Conservation (phyloP, 2,329 filamentous ascomycete genomes). For the Xylaria sp. region DNA sequence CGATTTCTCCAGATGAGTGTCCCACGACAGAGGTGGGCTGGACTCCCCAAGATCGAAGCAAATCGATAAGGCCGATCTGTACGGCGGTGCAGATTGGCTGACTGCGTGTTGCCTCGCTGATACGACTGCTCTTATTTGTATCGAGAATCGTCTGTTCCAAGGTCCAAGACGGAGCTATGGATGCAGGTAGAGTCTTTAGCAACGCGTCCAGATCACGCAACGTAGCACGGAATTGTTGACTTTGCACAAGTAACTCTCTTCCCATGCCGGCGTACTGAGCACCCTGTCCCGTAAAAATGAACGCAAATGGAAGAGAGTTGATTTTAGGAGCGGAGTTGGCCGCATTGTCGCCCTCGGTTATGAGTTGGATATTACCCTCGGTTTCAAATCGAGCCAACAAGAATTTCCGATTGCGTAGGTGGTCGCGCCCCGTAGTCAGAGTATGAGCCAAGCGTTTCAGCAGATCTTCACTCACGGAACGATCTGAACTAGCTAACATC, state of each 20-base stretch:
- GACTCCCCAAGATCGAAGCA: slow-evolving; percentile 35
- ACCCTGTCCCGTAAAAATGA: slow-evolving; percentile 47
- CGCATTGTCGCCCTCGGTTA: too few species aligned
- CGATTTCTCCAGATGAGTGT: slow-evolving; percentile 53
- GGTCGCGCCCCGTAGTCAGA: too few species aligned
- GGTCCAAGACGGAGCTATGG: slow-evolving; percentile 26
- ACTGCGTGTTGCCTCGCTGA: slow-evolving; percentile 23
- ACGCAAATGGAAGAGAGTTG: slow-evolving; percentile 16
- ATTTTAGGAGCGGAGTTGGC: too few species aligned
- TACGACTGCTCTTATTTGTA: background rate
- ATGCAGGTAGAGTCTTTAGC: background rate
- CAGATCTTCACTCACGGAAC: too few species aligned
- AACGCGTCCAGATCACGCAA: slow-evolving; percentile 34
- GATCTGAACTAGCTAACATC: too few species aligned
- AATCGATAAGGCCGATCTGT: slow-evolving; percentile 39
- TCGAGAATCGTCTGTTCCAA: slow-evolving; percentile 29
- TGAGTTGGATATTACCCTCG: too few species aligned
- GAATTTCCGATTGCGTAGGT: too few species aligned
- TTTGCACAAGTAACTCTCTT: slow-evolving; percentile 41
- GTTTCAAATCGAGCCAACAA: too few species aligned
- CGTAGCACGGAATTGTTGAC: slow-evolving; percentile 31
- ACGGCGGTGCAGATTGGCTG: slow-evolving; percentile 42
- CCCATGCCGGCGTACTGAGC: slow-evolving; percentile 50
- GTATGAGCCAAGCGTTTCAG: too few species aligned
- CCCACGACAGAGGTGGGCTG: slow-evolving; percentile 30